Conservation (phyloP, 768 basidiomycete genomes). For the Phylloporus arenicola region DNA sequence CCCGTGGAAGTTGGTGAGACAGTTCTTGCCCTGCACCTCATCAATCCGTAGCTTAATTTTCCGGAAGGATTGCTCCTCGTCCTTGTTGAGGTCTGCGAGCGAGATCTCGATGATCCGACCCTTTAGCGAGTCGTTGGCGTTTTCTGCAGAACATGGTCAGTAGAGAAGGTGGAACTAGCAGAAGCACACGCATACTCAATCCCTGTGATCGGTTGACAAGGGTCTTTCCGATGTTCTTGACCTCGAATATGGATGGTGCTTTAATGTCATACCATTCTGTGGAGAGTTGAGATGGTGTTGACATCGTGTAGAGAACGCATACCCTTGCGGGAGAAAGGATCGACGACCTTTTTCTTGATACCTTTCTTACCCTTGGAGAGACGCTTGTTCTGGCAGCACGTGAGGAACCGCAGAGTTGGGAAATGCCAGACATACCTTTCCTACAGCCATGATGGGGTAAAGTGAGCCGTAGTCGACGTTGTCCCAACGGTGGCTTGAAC, state of each 20-base stretch:
- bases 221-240: slow-evolving; percentile 96
- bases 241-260: slow-evolving; percentile 96
- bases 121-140: slow-evolving; percentile 96
- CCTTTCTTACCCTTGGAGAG: slow-evolving; percentile 98
- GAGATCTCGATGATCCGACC: slow-evolving; percentile 96
- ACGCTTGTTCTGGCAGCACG: slow-evolving; percentile 77
- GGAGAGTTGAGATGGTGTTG: background rate
- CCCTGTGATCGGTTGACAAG: slow-evolving; percentile 97
- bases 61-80: slow-evolving; percentile 98
- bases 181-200: slow-evolving; percentile 68
- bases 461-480: slow-evolving; percentile 29
- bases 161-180: background rate
- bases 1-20: slow-evolving; percentile 99
- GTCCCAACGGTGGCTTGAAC: slow-evolving; percentile 51
- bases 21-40: slow-evolving; percentile 96
- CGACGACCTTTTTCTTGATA: slow-evolving; percentile 99
- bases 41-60: slow-evolving; percentile 99
- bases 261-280: slow-evolving; percentile 99
- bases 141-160: slow-evolving; percentile 53
- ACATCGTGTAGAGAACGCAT: slow-evolving; percentile 9
- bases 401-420: background rate
- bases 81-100: slow-evolving; percentile 96
- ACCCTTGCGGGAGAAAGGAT: slow-evolving; percentile 99
- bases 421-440: slow-evolving; percentile 54
- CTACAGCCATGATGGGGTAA: slow-evolving; percentile 72